Evolutionary conservation across 805 yeast species (phyloP).

Genomic region (Metschnikowia baotianmanensis): DNA sequence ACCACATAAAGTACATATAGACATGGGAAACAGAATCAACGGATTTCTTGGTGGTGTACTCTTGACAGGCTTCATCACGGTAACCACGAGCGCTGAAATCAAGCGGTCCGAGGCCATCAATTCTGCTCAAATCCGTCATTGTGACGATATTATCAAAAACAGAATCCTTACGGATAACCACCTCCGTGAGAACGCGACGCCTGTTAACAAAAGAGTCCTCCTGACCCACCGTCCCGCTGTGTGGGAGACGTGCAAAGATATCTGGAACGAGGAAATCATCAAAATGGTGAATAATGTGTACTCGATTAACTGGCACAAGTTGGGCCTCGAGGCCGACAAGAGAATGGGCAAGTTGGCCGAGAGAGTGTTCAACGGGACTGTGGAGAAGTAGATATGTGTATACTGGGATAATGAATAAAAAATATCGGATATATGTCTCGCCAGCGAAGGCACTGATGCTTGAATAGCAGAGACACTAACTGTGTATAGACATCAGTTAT

Average conservation of each 20-base stretch:
- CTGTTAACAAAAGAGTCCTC: conserved; percentile 32
- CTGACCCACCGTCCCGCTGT: conserved; percentile 37
- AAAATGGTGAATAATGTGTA: conserved; percentile 63
- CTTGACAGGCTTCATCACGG: conserved; percentile 60
- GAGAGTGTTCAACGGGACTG: conserved; percentile 19
- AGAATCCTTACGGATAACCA: conserved; percentile 50
- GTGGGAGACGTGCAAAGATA: conserved; percentile 65
- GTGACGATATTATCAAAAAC: conserved; percentile 51
- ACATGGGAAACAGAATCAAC: conserved; percentile 44
- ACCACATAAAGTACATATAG: no score
- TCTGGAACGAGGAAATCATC: conserved; percentile 76
- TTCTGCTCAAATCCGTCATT: conserved; percentile 45
- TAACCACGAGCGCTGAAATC: conserved; percentile 59
- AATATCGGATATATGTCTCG: neutral
- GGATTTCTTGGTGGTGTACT: conserved; percentile 53
- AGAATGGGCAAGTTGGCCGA: conserved; percentile 30
- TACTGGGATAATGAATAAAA: neutral
- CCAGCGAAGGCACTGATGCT: no score
- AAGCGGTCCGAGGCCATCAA: conserved; percentile 46
- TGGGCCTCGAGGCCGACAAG: conserved; percentile 35
- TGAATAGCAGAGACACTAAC: no score
- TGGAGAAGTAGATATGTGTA: conserved; percentile 13
- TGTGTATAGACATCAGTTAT: no score
- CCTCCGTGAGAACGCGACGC: conserved; percentile 41
- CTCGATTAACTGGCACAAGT: conserved; percentile 47